phyloP scores from a whole-genome alignment of 1,284 basidiomycete species.

The Pseudozyma sp. region DNA sequence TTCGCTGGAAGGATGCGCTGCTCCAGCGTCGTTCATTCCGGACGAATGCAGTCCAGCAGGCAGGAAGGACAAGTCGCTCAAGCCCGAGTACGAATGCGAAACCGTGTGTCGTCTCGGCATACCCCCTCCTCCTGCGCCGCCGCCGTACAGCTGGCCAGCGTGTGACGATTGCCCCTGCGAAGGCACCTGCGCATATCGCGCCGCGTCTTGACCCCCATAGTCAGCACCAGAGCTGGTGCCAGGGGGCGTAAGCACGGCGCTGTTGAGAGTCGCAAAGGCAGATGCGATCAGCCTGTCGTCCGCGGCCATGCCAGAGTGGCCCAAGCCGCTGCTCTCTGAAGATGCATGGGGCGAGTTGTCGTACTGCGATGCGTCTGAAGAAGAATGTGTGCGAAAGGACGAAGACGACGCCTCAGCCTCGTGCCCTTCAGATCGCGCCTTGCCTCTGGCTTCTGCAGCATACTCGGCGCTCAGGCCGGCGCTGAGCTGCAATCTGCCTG shows the following conservation, averaged over 20 bases:
- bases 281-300: conserved; percentile 45
- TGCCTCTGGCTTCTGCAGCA: conserved; percentile 22
- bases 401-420: conserved; percentile 28
- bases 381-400: conserved; percentile 17
- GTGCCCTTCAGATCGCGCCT: conserved; percentile 31
- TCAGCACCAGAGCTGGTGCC: conserved; percentile 23
- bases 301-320: conserved; percentile 11
- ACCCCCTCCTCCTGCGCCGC: background rate
- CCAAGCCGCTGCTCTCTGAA: conserved; percentile 18
- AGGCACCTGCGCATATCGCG: conserved; percentile 17
- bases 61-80: conserved; percentile 31
- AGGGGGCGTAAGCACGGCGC: conserved; percentile 32
- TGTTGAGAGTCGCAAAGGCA: conserved; percentile 50
- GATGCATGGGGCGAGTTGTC: conserved; percentile 29
- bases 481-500: conserved; percentile 48
- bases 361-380: conserved; percentile 29
- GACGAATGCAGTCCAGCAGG: conserved; percentile 20
- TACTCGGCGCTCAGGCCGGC: conserved; percentile 47
- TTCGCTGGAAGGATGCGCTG: conserved; percentile 19
- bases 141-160: conserved; percentile 8
- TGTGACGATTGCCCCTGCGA: conserved; percentile 14
- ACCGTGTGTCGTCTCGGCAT: conserved; percentile 48
- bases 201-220: conserved; percentile 13
- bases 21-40: conserved; percentile 15
- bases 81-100: conserved; percentile 32